Conservation (phyloP, 2,329 filamentous ascomycete species). For the Aspergillus aculeatus region DNA sequence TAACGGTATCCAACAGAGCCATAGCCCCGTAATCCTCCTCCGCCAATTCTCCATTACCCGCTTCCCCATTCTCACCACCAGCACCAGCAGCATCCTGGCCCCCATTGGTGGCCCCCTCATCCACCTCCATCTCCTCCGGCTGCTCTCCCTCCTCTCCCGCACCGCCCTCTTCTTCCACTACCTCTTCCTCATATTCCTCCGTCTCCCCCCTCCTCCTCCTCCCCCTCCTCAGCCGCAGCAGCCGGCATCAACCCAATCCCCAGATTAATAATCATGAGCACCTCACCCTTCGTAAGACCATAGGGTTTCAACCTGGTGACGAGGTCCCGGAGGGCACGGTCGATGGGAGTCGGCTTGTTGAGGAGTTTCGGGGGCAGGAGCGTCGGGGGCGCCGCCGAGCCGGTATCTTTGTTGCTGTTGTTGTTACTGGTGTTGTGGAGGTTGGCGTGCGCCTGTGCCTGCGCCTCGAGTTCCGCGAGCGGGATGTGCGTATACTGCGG, state of each 20-base stretch:
- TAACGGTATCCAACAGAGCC: slow-evolving; percentile 40
- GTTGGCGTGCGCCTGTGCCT: background rate
- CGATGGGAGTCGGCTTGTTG: slow-evolving; percentile 32
- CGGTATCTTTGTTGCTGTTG: background rate
- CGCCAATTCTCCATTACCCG: slow-evolving; percentile 15
- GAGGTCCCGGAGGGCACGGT: slow-evolving; percentile 38
- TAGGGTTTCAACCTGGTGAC: slow-evolving; percentile 40
- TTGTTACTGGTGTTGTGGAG: background rate
- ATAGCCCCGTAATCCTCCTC: slow-evolving; percentile 34
- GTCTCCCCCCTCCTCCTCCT: slow-evolving; percentile 7
- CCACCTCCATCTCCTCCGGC: slow-evolving; percentile 9
- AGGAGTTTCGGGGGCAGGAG: slow-evolving; percentile 12
- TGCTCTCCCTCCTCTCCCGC: slow-evolving; percentile 11
- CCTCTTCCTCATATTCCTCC: slow-evolving; percentile 19
- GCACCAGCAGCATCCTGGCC: slow-evolving; percentile 14
- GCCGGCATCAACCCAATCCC: slow-evolving; percentile 36
- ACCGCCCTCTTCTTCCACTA: slow-evolving; percentile 6
- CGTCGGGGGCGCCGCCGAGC: background rate
- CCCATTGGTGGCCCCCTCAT: slow-evolving; percentile 10
- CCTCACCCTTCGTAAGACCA: slow-evolving; percentile 48
- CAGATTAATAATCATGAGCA: slow-evolving; percentile 48
- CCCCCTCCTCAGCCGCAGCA: slow-evolving; percentile 16
- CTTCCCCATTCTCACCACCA: slow-evolving; percentile 14
- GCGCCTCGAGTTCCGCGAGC: slow-evolving; percentile 3
- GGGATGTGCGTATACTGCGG: slow-evolving; percentile 31